Base-by-base conservation (phyloP, 345 rosid genomes). In the Xanthoceras sorbifolium region DNA sequence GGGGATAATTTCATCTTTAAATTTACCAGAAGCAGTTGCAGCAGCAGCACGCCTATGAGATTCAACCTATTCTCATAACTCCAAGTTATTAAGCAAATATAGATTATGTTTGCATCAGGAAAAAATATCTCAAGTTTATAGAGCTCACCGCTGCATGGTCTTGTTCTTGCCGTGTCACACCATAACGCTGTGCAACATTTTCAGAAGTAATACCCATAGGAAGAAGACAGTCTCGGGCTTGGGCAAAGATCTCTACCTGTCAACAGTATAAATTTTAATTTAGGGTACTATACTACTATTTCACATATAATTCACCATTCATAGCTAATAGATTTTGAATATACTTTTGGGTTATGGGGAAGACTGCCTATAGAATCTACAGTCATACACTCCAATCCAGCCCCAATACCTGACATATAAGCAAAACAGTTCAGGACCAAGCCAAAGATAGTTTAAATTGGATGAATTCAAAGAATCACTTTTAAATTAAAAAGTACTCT, bases 121-220 rank as follows among this genome's bases (percentile, higher is more conserved):
- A 23, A 71, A 38, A 66, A 73, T 28, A 38, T 22, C 23, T 36
- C 8, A 71, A 25, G 64, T 73, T 11, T 4, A 64, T 61, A 11
- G 55, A 78, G 79, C 92, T 84, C 73, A 96, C 98, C 32, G 98
- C 93, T 78, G 98, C 97, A 84, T 83, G 85, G 77, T 93, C 99
- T 83, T 96, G 99, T 69, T 96, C 98, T 84, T 84, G 82, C 50
- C 98, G 86, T 69, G 99, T 92, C 67, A 96, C 81, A 17, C 97
- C 94, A 15, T 74, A 93, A 23, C 90, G 87, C 66, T 88, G 83
- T 40, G 99, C 98, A 74, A 96, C 99, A 81, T 93, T 96, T 87
- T 96, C 99, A 67, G 98, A 93, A 77, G 97, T 96, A 38, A 93
- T 82, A 10, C 99, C 99, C 98, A 96, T 92, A 25, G 98, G 98